Evolutionary conservation across 176 grass and related monocot species (phyloP).

Genomic region (Phragmites australis): DNA sequence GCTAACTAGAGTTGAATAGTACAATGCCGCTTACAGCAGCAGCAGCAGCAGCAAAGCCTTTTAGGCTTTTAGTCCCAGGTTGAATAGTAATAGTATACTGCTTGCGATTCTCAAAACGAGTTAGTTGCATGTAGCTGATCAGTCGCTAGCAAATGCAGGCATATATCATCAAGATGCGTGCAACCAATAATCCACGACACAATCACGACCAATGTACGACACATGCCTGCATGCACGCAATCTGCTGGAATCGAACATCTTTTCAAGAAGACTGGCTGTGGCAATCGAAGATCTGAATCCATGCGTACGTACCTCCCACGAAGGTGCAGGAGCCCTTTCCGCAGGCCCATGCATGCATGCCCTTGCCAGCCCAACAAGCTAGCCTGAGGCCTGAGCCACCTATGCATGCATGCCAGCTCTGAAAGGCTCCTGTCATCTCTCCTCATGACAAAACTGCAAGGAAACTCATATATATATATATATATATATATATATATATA

Average conservation of each 20-base stretch:
- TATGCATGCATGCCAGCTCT: not conserved
- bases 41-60: no score
- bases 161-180: not conserved
- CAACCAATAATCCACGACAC: not conserved
- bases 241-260: not conserved
- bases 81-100: not conserved
- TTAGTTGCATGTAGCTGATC: conserved; percentile 15
- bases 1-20: no score
- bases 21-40: no score
- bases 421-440: not conserved
- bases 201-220: not conserved
- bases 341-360: not conserved
- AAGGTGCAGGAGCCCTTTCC: conserved; percentile 28
- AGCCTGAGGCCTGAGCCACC: no score
- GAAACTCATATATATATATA: not conserved
- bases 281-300: not conserved
- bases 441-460: conserved; percentile 17
- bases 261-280: not conserved
- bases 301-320: not conserved
- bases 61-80: no score
- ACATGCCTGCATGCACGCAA: not conserved
- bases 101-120: no score
- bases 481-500: no score
- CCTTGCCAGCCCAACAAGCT: not conserved
- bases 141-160: not conserved